Evolutionary conservation across 306 rosid species (phyloP), one percentile per base, ranked within the genome.

Genomic region (Mimosa pudica): DNA sequence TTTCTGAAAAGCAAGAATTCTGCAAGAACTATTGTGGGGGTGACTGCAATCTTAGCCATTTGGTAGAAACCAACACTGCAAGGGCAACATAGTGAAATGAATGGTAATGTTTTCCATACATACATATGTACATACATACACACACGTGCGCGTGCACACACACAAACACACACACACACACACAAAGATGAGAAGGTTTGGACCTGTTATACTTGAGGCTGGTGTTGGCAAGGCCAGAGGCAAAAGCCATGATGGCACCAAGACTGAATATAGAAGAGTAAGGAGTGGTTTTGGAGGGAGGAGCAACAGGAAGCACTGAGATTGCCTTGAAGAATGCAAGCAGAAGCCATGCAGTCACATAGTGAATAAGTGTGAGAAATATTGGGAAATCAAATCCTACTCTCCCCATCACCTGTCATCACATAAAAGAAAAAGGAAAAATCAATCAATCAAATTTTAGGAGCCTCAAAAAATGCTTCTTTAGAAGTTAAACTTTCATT

Each of bases 1-100:
- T 90, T 95, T 36, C 80, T 74, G 83, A 85, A 87, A 80, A 93
- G 91, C 57, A 95, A 65, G 85, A 95, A 93, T 87, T 95, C 94
- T 3, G 93, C 92, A 1, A 93, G 77, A 79, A 95, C 99, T 82
- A 95, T 93, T 68, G 98, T 92, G 33, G 98, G 99, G 35, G 99
- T 95, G 49, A 95, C 98, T 63, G 97, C 97, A 88, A 95, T 95
- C 86, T 95, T 95, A 60, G 99, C 96, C 99, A 95, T 92, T 85
- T 95, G 99, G 89, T 93, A 93, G 92, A 95, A 95, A 70, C 98
- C 99, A 42, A 95, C 87, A 77, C 98, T 95, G 96, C 84, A 79
- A 32, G 72, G 32, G n/a, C 41, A 30, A 0, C 8, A 32, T 32
- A 11, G 68, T 32, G 0, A 62, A 11, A 33, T 30, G n/a, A n/a